Base-by-base conservation (phyloP, 495 filamentous ascomycete species). In the Barbatosphaeria neglecta region DNA sequence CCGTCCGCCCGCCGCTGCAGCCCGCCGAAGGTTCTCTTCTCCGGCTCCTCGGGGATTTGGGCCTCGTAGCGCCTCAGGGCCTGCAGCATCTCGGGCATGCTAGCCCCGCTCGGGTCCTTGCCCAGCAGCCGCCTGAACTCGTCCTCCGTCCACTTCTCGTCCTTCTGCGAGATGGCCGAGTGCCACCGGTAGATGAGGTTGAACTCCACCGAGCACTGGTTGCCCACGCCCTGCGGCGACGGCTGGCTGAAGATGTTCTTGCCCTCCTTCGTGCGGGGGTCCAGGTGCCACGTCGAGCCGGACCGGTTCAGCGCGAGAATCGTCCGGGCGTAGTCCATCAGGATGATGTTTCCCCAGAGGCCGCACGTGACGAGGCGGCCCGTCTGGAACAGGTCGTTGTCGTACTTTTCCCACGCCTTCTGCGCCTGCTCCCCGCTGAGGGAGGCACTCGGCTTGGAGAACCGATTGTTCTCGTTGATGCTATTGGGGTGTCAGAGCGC, bases 321-420 rank as follows among this genome's bases (percentile, higher is more conserved):
- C 20, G 84, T 85, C 37, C 86, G 78, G 46, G 90, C 73, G 61
- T 92, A 92, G 60, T 92, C 86, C 47, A 81, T 78, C 35, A 92
- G 62, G 15, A 78, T 78, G 51, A 87, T 84, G 60, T 90, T 87
- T 54, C 87, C 83, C 54, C 87, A 90, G 1, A 90, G 68, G 47
- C 86, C 85, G 44, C 81, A 85, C 15, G 79, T 84, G 47, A 89
- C 75, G 49, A 90, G 68, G 40, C 86, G 72, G 28, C 76, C 83
- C 11, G 82, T 86, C 53, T 92, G 83, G 71, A 92, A 92, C 17
- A 92, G 71, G 44, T 90, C 83, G 50, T 89, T 77, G 52, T 92
- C 86, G 48, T 80, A 80, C 59, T 87, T 84, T 20, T 61, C 68
- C 73, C 75, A 77, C 0, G 80, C 77, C 23, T 70, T 73, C 41